A percentile compares a stretch with the other conserved stretches of the same genome.
Evolutionary conservation across 768 basidiomycete genomes (phyloP).

Genomic region (Russula sp.): DNA sequence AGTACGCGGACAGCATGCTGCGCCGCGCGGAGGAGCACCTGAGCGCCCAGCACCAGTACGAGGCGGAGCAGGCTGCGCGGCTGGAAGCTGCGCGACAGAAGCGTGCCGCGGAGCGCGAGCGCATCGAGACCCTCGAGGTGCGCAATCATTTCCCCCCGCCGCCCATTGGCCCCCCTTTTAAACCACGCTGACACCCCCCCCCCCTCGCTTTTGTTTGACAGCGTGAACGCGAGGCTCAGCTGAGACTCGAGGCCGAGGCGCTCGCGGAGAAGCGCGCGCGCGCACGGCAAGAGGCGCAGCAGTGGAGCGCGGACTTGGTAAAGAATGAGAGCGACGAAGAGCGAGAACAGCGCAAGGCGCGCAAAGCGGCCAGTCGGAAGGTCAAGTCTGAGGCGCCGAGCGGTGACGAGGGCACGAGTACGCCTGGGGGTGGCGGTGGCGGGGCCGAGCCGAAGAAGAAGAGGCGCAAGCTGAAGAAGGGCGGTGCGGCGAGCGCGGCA

Average conservation of each 20-base stretch:
- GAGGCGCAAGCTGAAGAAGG: conserved; percentile 63
- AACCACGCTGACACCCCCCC: background rate
- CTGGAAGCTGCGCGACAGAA: conserved; percentile 70
- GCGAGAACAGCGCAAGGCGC: conserved; percentile 52
- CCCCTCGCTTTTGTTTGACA: conserved; percentile 28
- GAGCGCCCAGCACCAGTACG: conserved; percentile 60
- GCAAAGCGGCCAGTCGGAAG: conserved; percentile 47
- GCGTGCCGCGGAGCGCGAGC: conserved; percentile 74
- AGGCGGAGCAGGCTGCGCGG: conserved; percentile 63
- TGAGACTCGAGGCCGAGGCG: conserved; percentile 64
- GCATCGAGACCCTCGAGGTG: conserved; percentile 62
- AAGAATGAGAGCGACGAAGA: conserved; percentile 74
- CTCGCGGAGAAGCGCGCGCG: conserved; percentile 73
- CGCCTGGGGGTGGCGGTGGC: conserved; percentile 30
- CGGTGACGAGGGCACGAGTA: conserved; percentile 41
- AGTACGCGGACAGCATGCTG: conserved; percentile 85
- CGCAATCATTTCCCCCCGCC: conserved; percentile 24
- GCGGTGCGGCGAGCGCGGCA: conserved; percentile 35
- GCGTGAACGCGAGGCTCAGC: conserved; percentile 57
- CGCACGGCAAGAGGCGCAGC: conserved; percentile 72
- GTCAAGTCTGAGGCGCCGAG: conserved; percentile 36
- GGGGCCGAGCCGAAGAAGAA: conserved; percentile 52
- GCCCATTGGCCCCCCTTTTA: background rate
- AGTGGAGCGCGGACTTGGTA: conserved; percentile 62
- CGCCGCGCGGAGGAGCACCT: conserved; percentile 78